A percentile compares a stretch with the other conserved stretches of the same genome.
Conservation (phyloP, 2,329 filamentous ascomycete genomes). For the Thermomyces lanuginosus region DNA sequence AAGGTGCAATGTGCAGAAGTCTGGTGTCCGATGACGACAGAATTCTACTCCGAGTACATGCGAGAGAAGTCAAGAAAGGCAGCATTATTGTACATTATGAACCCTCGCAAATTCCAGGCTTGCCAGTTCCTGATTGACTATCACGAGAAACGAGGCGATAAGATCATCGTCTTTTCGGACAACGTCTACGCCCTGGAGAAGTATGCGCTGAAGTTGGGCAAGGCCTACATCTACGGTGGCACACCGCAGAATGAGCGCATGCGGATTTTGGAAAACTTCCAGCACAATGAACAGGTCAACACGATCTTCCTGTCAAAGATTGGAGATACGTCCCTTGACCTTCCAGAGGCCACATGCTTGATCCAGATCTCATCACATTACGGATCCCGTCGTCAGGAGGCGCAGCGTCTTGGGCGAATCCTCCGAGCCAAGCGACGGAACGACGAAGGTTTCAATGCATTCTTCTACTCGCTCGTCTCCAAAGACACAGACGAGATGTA, state of each 20-base stretch:
- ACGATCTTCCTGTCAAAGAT: constrained; percentile 96
- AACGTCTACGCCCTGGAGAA: constrained; percentile 83
- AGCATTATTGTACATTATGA: constrained; percentile 80
- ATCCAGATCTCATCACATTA: constrained; percentile 98
- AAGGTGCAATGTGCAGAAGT: constrained; percentile 96
- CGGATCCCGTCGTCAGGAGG: constrained; percentile 89
- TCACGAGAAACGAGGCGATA: constrained; percentile 85
- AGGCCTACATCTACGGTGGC: constrained; percentile 80
- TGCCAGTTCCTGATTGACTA: constrained; percentile 98
- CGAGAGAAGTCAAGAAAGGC: constrained; percentile 50
- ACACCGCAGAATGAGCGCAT: constrained; percentile 76
- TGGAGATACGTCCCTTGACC: constrained; percentile 90
- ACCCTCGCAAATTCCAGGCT: constrained; percentile 89
- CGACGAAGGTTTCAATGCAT: constrained; percentile 96
- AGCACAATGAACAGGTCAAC: constrained; percentile 76
- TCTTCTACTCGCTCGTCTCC: constrained; percentile 93
- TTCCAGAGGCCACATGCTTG: constrained; percentile 88
- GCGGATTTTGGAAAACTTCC: constrained; percentile 81
- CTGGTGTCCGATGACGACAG: constrained; percentile 98
- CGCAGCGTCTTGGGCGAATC: constrained; percentile 82
- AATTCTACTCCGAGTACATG: constrained; percentile 93
- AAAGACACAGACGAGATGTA: constrained; percentile 98
- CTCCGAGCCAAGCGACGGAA: constrained; percentile 88
- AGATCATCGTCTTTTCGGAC: constrained; percentile 96
- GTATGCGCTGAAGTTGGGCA: constrained; percentile 69